phyloP scores from a whole-genome alignment of 768 basidiomycete species.

The Tricholoma bakamatsutake region DNA sequence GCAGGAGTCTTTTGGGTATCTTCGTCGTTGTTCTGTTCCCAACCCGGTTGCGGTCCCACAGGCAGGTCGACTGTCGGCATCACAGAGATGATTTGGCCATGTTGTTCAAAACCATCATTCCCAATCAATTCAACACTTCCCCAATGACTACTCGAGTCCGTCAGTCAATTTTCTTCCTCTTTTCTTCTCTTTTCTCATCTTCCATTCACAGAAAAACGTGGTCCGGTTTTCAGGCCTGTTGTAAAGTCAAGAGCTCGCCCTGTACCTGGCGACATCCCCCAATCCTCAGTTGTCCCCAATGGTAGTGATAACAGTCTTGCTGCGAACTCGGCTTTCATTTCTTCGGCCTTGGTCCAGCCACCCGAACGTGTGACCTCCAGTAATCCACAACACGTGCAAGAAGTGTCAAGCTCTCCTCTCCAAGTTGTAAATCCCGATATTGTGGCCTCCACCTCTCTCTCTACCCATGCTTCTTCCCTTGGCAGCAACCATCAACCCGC shows the following conservation, averaged over 20 bases:
- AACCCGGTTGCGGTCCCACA: slow-evolving; percentile 49
- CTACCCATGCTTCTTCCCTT: background rate
- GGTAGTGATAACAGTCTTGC: background rate
- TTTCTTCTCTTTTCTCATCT: slow-evolving; percentile 6
- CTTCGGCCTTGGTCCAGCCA: background rate
- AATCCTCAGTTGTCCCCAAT: slow-evolving; percentile 19
- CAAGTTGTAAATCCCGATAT: background rate
- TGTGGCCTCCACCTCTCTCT: background rate
- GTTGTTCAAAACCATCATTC: slow-evolving; percentile 9
- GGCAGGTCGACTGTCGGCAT: slow-evolving; percentile 35
- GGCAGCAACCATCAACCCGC: background rate
- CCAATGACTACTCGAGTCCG: slow-evolving; percentile 54
- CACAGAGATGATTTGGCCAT: slow-evolving; percentile 9
- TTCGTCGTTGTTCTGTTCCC: slow-evolving; percentile 53
- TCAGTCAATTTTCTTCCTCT: slow-evolving; percentile 35
- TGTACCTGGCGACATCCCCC: slow-evolving; percentile 20
- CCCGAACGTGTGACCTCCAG: background rate
- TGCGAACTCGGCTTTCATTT: background rate
- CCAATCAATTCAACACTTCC: background rate
- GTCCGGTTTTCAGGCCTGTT: slow-evolving; percentile 64
- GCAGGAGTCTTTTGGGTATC: slow-evolving; percentile 40
- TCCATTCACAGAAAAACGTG: slow-evolving; percentile 56
- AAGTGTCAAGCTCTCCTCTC: background rate
- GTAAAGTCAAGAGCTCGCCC: slow-evolving; percentile 47
- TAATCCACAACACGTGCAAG: background rate